Evolutionary conservation across 345 rosid species (phyloP).

Genomic region (Eucalyptus tenuipes): DNA sequence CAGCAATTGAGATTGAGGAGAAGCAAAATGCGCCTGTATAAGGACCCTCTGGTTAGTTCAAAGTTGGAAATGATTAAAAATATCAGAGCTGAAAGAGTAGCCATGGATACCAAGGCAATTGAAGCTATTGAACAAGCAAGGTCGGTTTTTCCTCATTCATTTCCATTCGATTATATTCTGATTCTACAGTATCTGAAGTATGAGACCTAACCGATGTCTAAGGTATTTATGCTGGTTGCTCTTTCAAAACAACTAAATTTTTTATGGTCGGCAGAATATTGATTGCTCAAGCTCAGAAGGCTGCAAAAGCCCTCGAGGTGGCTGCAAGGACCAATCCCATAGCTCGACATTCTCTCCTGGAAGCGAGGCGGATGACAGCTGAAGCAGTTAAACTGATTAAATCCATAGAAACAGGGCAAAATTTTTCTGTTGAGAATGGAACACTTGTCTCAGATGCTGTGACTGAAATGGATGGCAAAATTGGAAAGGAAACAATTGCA

Average conservation of each 20-base stretch:
- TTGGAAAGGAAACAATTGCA: not conserved
- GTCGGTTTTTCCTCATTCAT: slow-evolving; percentile 15
- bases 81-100: slow-evolving; percentile 65
- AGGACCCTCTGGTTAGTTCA: slow-evolving; percentile 62
- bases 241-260: not conserved
- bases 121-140: slow-evolving; percentile 78
- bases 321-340: slow-evolving; percentile 62
- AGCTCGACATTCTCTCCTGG: slow-evolving; percentile 70
- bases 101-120: slow-evolving; percentile 48
- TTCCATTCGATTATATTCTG: not conserved
- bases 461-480: not conserved
- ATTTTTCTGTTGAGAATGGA: not conserved
- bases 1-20: slow-evolving; percentile 1
- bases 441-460: not conserved
- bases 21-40: slow-evolving; percentile 24
- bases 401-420: slow-evolving; percentile 29
- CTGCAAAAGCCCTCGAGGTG: slow-evolving; percentile 69
- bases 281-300: slow-evolving; percentile 84
- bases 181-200: not conserved
- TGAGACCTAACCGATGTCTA: not conserved
- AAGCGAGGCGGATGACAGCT: slow-evolving; percentile 70
- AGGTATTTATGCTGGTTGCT: not conserved
- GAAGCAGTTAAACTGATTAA: slow-evolving; percentile 73
- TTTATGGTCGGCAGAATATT: slow-evolving; percentile 33
- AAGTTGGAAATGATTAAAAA: slow-evolving; percentile 82